A percentile compares a stretch with the other conserved stretches of the same genome.
Conservation (phyloP, 192 early-diverging fungal genomes). For the Chytriomyces hyalinus region DNA sequence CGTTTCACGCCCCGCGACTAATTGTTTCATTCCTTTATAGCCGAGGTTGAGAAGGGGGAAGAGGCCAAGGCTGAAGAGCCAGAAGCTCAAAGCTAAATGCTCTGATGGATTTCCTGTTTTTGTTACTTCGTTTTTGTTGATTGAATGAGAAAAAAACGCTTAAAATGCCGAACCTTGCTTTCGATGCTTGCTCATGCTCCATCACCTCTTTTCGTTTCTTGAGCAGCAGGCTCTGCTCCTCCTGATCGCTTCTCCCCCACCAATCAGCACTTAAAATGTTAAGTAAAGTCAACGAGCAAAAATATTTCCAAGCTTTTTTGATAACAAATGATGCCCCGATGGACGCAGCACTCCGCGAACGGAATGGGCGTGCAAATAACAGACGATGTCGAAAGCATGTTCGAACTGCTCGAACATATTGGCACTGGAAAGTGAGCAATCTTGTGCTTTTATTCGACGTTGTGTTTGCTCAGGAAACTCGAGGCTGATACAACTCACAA, state of each 20-base stretch:
- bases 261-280: background rate
- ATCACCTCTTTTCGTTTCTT: background rate
- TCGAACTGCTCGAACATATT: slow-evolving; percentile 61
- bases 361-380: slow-evolving; percentile 36
- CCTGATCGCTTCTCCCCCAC: background rate
- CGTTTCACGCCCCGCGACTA: background rate
- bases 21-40: slow-evolving; percentile 24
- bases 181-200: background rate
- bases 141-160: background rate
- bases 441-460: background rate
- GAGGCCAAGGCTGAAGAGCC: slow-evolving; percentile 61
- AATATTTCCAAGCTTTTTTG: slow-evolving; percentile 6
- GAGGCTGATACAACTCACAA: no score
- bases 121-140: background rate
- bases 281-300: background rate
- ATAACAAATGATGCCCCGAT: background rate
- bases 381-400: slow-evolving; percentile 56
- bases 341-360: no score
- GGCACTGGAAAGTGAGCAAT: slow-evolving; percentile 54
- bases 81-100: slow-evolving; percentile 54
- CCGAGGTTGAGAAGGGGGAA: slow-evolving; percentile 61
- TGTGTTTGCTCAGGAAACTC: background rate
- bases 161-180: background rate
- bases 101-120: slow-evolving; percentile 17
- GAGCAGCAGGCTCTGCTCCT: background rate